Evolutionary conservation across 208 protist genomes (phyloP).

Genomic region (Acanthamoeba healyi): DNA sequence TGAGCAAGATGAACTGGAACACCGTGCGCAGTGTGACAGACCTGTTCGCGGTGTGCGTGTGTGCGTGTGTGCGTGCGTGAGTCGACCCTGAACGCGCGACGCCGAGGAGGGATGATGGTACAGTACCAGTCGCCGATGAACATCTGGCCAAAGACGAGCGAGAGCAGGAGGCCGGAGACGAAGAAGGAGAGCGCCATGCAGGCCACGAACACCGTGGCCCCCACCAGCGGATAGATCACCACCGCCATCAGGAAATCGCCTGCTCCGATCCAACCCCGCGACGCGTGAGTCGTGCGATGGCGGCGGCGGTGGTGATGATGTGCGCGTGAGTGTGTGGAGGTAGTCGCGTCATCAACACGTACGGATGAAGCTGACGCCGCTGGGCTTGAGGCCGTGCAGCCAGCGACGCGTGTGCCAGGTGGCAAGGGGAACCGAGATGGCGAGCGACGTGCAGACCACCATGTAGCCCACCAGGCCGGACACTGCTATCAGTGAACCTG

Average conservation of each 20-base stretch:
- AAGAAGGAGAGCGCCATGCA: background rate
- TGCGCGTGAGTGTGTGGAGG: too few relatives aligned
- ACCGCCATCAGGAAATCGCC: background rate
- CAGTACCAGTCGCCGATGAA: background rate
- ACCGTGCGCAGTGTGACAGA: background rate
- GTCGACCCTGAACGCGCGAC: background rate
- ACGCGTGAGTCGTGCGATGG: too few relatives aligned
- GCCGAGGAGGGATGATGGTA: background rate
- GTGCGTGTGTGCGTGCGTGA: background rate
- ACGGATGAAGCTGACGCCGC: background rate
- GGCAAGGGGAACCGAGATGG: background rate
- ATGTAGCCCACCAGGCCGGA: background rate
- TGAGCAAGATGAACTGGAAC: background rate
- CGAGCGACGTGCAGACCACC: slow-evolving; percentile 21
- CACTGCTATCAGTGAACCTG: slow-evolving; percentile 26
- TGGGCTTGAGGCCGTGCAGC: background rate
- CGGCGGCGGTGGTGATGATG: too few relatives aligned
- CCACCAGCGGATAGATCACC: background rate
- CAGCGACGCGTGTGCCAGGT: slow-evolving; percentile 1
- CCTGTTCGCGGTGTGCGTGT: background rate
- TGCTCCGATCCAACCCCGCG: background rate
- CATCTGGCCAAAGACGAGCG: background rate
- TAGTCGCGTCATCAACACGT: background rate
- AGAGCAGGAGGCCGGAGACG: background rate
- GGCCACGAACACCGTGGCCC: background rate